A percentile compares a stretch with the other conserved stretches of the same genome.
phyloP scores from a whole-genome alignment of 2,329 filamentous ascomycete species.

The Epichloe coenophiala region DNA sequence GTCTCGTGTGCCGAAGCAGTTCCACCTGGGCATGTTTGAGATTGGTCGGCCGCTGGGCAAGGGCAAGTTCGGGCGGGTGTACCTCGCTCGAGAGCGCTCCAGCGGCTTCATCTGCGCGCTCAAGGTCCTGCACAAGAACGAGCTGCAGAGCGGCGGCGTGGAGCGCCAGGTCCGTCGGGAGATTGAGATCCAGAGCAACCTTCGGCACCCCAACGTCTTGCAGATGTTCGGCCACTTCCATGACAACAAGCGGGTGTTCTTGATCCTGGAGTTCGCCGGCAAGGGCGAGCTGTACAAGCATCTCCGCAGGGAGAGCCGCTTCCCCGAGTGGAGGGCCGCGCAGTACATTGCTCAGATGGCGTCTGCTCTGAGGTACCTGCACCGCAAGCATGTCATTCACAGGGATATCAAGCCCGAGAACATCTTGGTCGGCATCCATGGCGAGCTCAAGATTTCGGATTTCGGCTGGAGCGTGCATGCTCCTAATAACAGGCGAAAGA shows the following conservation, averaged over 20 bases:
- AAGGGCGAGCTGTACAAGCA: conserved; percentile 58
- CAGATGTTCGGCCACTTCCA: conserved; percentile 59
- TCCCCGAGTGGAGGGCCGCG: conserved; percentile 55
- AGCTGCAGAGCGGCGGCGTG: conserved; percentile 51
- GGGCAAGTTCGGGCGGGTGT: conserved; percentile 61
- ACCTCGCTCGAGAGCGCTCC: conserved; percentile 52
- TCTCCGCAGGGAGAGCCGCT: conserved; percentile 51
- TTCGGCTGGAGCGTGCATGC: conserved; percentile 98
- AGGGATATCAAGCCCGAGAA: conserved; percentile 23
- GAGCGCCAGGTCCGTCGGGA: conserved; percentile 61
- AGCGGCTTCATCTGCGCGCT: conserved; percentile 58
- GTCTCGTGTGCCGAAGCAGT: conserved; percentile 4
- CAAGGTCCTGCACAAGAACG: conserved; percentile 59
- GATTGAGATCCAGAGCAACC: conserved; percentile 61
- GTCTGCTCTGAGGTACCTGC: conserved; percentile 15
- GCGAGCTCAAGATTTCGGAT: conserved; percentile 96
- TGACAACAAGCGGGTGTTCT: conserved; percentile 56
- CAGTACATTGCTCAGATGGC: conserved; percentile 64
- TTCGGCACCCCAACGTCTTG: conserved; percentile 53
- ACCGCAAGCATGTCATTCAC: conserved; percentile 20
- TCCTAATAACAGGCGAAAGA: conserved; percentile 83
- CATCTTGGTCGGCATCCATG: conserved; percentile 59
- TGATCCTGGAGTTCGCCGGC: conserved; percentile 57
- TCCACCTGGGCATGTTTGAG: conserved; percentile 51
- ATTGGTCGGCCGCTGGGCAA: conserved; percentile 62